Evolutionary conservation across 257 asterid species (phyloP), one percentile per base, ranked within the genome.

Genomic region (Marsdenia floribunda): DNA sequence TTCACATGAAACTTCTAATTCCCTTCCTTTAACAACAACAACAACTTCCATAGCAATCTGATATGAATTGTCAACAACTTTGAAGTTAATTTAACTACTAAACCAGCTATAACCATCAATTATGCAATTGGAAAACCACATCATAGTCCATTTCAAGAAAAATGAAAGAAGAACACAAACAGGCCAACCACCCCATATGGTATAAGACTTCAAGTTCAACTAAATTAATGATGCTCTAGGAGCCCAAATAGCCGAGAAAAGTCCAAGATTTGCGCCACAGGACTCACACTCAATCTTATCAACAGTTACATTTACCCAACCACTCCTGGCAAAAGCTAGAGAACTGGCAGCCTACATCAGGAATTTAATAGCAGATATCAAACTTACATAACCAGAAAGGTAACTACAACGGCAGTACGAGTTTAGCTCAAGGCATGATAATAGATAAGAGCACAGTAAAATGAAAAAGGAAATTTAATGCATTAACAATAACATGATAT

Each of bases 261-360:
- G 93, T 82, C 86, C 85, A 89, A 95, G 76, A 77, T 63, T 81
- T 79, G 90, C 91, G 74, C 96, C 90, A 83, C 99, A 95, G 68
- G 99, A 88, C 90, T 92, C 99, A 75, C 99, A 95, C 79, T 87
- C 96, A 86, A 95, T 85, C 81, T 77, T 85, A 87, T 95, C 96
- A 85, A 82, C 89, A 82, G 79, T 91, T 80, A 88, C 91, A 83
- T 92, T 95, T 73, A 91, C 96, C 99, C 99, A 95, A 81, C 99
- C 99, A 86, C 94, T 95, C 83, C 97, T 85, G 80, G 99, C 99
- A 82, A 98, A 95, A 37, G 96, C 90, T 85, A 90, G 81, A 44
- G 97, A 91, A 80, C 92, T 86, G 76, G 94, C 95, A 81, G 94
- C 94, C 99, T 95, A 88, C 72, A 71, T 71, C 54, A 82, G n/a